A percentile compares a stretch with the other conserved stretches of the same genome.
These are phyloP conservation scores for Podochytrium sp. DNA, from an alignment of 192 early-diverging fungal species.

Conservation along the genomic window DNA sequence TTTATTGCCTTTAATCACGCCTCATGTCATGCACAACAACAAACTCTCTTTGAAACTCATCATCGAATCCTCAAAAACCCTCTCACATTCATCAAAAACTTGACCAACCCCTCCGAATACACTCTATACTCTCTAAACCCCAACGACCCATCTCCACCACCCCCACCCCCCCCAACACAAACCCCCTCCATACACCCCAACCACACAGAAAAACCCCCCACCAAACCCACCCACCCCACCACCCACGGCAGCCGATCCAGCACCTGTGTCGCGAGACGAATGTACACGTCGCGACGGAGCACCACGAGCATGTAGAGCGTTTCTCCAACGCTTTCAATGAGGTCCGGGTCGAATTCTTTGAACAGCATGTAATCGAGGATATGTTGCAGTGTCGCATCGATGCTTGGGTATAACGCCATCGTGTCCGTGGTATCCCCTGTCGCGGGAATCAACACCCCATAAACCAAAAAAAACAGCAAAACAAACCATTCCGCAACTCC, in stretches of 20 bases:
- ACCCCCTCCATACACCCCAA: constrained; percentile 48
- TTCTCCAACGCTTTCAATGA: constrained; percentile 65
- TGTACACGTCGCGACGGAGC: constrained; percentile 55
- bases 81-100: constrained; percentile 66
- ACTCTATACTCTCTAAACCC: constrained; percentile 34
- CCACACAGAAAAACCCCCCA: constrained; percentile 49
- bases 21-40: background rate
- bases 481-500: constrained; percentile 10
- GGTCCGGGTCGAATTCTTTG: constrained; percentile 61
- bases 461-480: constrained; percentile 12
- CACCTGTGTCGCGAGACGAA: constrained; percentile 55
- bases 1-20: background rate
- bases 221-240: constrained; percentile 46
- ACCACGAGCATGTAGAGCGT: constrained; percentile 62
- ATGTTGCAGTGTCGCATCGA: constrained; percentile 59
- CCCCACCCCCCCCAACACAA: constrained; percentile 29
- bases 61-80: constrained; percentile 63
- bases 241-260: constrained; percentile 49
- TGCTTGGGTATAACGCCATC: constrained; percentile 13
- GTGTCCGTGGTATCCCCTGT: background rate
- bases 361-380: constrained; percentile 64
- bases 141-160: constrained; percentile 30
- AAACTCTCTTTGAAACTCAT: too few species aligned
- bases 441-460: too few species aligned
- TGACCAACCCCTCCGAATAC: constrained; percentile 54